Conservation (phyloP, 768 basidiomycete species). For the Rhizopogon vinicolor region DNA sequence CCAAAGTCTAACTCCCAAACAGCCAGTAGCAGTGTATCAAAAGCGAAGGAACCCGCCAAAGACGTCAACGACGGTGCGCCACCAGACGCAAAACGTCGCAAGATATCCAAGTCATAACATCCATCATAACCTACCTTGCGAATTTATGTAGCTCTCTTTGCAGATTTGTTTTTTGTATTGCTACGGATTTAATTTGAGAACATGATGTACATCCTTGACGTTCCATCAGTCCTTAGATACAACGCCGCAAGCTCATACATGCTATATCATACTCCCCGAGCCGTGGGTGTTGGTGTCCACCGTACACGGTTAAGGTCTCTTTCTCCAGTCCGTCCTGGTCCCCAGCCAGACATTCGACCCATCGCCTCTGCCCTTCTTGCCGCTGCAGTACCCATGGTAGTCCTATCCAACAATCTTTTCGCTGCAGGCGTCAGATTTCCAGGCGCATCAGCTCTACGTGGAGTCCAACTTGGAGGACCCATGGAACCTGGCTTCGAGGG, state of each 20-base stretch:
- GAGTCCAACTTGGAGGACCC: slow-evolving; percentile 79
- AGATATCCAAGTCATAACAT: slow-evolving; percentile 29
- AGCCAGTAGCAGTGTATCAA: slow-evolving; percentile 8
- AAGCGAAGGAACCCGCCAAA: slow-evolving; percentile 10
- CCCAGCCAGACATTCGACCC: slow-evolving; percentile 56
- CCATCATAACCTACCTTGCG: slow-evolving; percentile 15
- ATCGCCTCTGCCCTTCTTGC: slow-evolving; percentile 64
- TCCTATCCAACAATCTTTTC: slow-evolving; percentile 66
- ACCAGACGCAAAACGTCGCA: slow-evolving; percentile 57
- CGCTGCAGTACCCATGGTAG: slow-evolving; percentile 60
- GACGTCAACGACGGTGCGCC: slow-evolving; percentile 22
- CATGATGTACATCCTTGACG: not conserved
- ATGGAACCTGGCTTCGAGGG: slow-evolving; percentile 48
- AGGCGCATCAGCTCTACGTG: slow-evolving; percentile 63
- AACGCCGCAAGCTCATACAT: not conserved
- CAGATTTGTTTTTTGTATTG: not conserved
- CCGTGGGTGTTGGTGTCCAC: slow-evolving; percentile 76
- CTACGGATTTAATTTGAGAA: not conserved
- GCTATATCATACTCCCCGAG: slow-evolving; percentile 25
- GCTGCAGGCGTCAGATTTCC: slow-evolving; percentile 88
- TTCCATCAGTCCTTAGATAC: not conserved
- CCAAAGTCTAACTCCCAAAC: slow-evolving; percentile 33
- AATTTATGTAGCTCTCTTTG: not conserved
- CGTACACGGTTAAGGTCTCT: slow-evolving; percentile 61
- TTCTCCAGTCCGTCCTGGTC: slow-evolving; percentile 41